phyloP scores from a whole-genome alignment of 169 alveolate species.

The Cryptosporidium sp. region DNA sequence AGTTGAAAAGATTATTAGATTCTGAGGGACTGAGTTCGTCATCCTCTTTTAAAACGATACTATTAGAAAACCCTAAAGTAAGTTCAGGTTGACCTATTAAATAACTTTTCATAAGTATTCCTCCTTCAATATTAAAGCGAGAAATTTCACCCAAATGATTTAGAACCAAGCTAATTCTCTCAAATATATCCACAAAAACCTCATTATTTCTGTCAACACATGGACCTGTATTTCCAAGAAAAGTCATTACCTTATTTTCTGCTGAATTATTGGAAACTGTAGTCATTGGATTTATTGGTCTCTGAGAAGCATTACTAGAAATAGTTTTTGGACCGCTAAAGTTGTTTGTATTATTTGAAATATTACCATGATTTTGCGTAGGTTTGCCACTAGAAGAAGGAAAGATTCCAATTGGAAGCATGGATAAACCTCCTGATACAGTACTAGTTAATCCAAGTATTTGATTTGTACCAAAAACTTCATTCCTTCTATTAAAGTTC shows the following conservation, averaged over 20 bases:
- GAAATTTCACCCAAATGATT: slow-evolving; percentile 89
- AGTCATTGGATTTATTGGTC: slow-evolving; percentile 81
- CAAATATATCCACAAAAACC: slow-evolving; percentile 94
- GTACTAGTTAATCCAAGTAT: slow-evolving; percentile 53
- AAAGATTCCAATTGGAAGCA: slow-evolving; percentile 48
- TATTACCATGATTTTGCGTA: slow-evolving; percentile 4
- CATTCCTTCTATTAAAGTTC: slow-evolving; percentile 69
- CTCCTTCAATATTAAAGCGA: slow-evolving; percentile 93
- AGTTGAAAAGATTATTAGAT: background rate
- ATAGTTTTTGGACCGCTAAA: slow-evolving; percentile 78
- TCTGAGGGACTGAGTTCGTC: slow-evolving; percentile 29
- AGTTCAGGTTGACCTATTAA: slow-evolving; percentile 90
- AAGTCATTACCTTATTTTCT: slow-evolving; percentile 57
- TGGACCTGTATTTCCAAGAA: slow-evolving; percentile 35
- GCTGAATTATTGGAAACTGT: slow-evolving; percentile 49
- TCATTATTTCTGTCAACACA: slow-evolving; percentile 87
- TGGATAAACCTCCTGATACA: slow-evolving; percentile 55
- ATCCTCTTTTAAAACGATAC: slow-evolving; percentile 76
- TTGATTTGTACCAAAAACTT: slow-evolving; percentile 4
- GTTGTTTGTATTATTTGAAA: slow-evolving; percentile 16
- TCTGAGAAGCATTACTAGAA: slow-evolving; percentile 85
- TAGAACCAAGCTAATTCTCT: slow-evolving; percentile 89
- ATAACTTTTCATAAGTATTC: slow-evolving; percentile 91
- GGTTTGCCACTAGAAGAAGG: slow-evolving; percentile 25
- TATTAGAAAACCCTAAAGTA: slow-evolving; percentile 89